Conservation (phyloP, 192 early-diverging fungal species). For the Backusella sp. region DNA sequence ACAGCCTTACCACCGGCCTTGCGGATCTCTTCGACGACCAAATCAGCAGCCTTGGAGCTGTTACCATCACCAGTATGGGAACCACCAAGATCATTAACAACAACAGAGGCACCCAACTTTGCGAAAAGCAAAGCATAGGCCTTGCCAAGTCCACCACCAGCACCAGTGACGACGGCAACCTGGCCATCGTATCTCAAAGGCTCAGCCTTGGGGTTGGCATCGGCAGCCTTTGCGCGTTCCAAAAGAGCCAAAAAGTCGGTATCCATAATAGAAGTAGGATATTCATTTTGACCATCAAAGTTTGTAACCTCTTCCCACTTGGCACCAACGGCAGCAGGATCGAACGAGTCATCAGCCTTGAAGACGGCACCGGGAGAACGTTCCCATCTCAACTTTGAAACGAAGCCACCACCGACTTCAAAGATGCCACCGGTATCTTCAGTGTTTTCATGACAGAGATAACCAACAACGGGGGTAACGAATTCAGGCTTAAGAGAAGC, state of each 20-base stretch:
- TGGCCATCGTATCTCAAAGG: conserved; percentile 70
- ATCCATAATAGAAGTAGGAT: conserved; percentile 76
- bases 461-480: conserved; percentile 92
- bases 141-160: conserved; percentile 90
- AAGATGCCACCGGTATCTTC: conserved; percentile 85
- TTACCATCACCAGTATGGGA: conserved; percentile 44
- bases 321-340: conserved; percentile 77
- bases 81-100: conserved; percentile 88
- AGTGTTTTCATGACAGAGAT: conserved; percentile 86
- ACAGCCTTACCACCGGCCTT: conserved; percentile 85
- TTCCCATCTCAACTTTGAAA: conserved; percentile 91
- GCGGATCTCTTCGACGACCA: conserved; percentile 82
- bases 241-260: conserved; percentile 80
- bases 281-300: conserved; percentile 57
- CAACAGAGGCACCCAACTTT: conserved; percentile 80
- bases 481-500: conserved; percentile 97
- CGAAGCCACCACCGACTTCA: conserved; percentile 96
- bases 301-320: conserved; percentile 77
- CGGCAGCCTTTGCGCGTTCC: conserved; percentile 70
- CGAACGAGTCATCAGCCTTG: conserved; percentile 84
- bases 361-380: conserved; percentile 85
- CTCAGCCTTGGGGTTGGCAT: conserved; percentile 56
- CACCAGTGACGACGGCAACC: conserved; percentile 88
- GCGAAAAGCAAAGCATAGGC: conserved; percentile 86
- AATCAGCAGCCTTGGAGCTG: conserved; percentile 54